Evolutionary conservation across 2,329 filamentous ascomycete species (phyloP).

Genomic region (Exophiala sideris): DNA sequence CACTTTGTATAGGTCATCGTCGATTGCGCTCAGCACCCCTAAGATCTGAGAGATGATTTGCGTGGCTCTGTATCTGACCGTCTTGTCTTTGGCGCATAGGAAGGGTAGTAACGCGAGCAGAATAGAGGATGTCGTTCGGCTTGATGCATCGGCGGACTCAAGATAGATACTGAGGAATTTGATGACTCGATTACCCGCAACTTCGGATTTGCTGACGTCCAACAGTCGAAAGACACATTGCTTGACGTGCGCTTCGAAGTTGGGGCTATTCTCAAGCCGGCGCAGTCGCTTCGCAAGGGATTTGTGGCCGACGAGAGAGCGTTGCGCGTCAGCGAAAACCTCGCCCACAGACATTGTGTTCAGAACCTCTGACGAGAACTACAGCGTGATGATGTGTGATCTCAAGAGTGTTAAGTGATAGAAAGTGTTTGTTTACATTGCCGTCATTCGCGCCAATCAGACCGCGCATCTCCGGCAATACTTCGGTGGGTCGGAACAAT

Average conservation of each 20-base stretch:
- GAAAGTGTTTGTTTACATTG: not conserved
- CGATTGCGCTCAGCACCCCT: constrained; percentile 86
- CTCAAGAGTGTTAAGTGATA: no score
- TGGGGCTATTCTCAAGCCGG: constrained; percentile 69
- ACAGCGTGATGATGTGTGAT: no score
- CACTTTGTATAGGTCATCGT: constrained; percentile 84
- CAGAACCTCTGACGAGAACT: no score
- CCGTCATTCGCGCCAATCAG: not conserved
- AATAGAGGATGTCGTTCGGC: constrained; percentile 72
- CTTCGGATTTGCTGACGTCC: constrained; percentile 86
- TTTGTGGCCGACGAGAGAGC: constrained; percentile 82
- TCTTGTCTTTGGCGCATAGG: constrained; percentile 86
- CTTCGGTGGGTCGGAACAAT: not conserved
- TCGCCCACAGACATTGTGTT: constrained; percentile 26
- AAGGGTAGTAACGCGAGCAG: constrained; percentile 62
- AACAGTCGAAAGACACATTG: constrained; percentile 79
- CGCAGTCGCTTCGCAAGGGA: constrained; percentile 84
- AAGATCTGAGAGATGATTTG: constrained; percentile 89
- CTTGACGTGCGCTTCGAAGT: constrained; percentile 83
- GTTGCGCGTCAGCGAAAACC: constrained; percentile 74
- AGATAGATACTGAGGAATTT: constrained; percentile 87
- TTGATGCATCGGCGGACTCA: constrained; percentile 77
- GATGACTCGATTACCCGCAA: constrained; percentile 78
- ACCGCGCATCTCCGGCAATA: not conserved
- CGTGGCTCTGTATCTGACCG: constrained; percentile 81